Conservation (phyloP, 805 yeast genomes). For the Candida suzukii region DNA sequence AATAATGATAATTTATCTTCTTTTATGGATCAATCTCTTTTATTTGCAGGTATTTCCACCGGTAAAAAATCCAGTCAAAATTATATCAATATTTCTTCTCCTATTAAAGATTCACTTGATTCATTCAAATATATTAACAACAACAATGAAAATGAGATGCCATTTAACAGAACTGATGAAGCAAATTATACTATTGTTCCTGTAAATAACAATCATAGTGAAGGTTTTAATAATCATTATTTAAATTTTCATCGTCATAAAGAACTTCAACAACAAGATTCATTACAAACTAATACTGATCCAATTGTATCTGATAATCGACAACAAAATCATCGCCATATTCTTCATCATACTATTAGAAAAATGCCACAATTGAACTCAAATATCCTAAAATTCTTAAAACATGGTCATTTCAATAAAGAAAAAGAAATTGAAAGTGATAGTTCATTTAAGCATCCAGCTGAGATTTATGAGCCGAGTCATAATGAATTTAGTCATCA, state of each 20-base stretch:
- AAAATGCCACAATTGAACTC: constrained; percentile 13
- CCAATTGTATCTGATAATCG: no score
- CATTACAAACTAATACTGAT: no score
- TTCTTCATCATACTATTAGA: constrained; percentile 2
- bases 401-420: neutral
- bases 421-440: neutral
- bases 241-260: no score
- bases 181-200: neutral
- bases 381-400: constrained; percentile 5
- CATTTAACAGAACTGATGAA: neutral
- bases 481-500: neutral
- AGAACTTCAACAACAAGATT: no score
- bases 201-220: no score
- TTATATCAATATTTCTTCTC: neutral
- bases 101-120: neutral
- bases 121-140: neutral
- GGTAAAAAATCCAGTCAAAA: neutral
- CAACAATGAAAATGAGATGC: neutral
- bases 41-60: constrained; percentile 1
- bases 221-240: no score
- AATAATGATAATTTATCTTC: neutral
- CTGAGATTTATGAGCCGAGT: no score
- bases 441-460: neutral
- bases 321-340: neutral
- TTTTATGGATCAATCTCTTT: constrained; percentile 2